Evolutionary conservation across 2,329 filamentous ascomycete genomes (phyloP).

Genomic region (Dactylellina parvicollis): DNA sequence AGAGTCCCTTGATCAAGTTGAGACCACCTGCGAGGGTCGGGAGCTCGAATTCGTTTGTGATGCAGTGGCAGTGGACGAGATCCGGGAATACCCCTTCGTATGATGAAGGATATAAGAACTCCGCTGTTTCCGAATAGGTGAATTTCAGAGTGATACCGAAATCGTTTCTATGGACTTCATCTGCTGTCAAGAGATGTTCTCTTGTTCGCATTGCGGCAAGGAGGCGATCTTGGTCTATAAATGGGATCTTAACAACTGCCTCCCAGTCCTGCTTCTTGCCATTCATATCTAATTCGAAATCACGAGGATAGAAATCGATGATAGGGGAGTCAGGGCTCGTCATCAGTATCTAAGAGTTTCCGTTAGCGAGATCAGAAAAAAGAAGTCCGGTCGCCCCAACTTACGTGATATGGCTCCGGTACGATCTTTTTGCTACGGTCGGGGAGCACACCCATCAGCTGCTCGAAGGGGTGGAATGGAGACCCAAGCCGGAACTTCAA

Average conservation of each 20-base stretch:
- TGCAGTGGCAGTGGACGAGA: constrained; percentile 83
- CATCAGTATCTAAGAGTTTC: constrained; percentile 78
- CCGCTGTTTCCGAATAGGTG: constrained; percentile 78
- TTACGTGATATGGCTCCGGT: constrained; percentile 64
- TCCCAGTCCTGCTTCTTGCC: constrained; percentile 99
- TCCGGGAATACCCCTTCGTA: constrained; percentile 90
- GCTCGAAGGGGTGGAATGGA: constrained; percentile 93
- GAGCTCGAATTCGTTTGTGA: constrained; percentile 95
- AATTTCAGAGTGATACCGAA: constrained; percentile 96
- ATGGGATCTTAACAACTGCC: constrained; percentile 97
- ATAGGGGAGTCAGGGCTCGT: constrained; percentile 89
- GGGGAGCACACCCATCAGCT: constrained; percentile 96
- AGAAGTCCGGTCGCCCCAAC: neutral
- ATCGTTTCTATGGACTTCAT: constrained; percentile 83
- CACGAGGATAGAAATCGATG: constrained; percentile 95
- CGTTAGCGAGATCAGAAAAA: neutral
- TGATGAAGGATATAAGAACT: constrained; percentile 87
- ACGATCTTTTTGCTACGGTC: constrained; percentile 98
- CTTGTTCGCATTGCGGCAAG: constrained; percentile 85
- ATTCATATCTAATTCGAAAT: constrained; percentile 99
- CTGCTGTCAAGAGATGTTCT: constrained; percentile 78
- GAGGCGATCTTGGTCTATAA: constrained; percentile 91
- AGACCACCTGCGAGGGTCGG: constrained; percentile 85
- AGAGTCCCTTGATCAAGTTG: constrained; percentile 82
- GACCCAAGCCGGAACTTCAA: constrained; percentile 93